phyloP scores from a whole-genome alignment of 352 stramenopile genomes.

The Phytophthora pisi region DNA sequence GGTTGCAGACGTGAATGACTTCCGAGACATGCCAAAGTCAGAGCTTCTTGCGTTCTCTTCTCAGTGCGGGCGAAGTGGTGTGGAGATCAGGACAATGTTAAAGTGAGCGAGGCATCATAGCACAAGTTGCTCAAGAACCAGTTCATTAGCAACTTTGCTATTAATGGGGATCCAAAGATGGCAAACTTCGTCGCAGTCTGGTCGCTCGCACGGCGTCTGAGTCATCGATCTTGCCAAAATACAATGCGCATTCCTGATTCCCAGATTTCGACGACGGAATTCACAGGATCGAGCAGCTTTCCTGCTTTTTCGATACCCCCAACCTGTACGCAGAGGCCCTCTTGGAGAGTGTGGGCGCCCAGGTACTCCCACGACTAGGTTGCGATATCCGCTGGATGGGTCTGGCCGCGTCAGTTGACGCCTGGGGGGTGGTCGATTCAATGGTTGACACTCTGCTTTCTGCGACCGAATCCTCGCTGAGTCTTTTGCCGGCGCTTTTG shows the following conservation, averaged over 20 bases:
- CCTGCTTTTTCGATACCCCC: background rate
- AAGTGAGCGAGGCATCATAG: too few species aligned
- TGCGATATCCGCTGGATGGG: background rate
- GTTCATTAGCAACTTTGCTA: too few species aligned
- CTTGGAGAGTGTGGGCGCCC: background rate
- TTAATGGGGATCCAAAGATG: too few species aligned
- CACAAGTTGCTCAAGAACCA: too few species aligned
- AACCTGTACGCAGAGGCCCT: constrained; percentile 1
- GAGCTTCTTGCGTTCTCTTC: too few species aligned
- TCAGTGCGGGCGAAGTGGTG: too few species aligned
- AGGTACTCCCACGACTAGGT: constrained; percentile 9
- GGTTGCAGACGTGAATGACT: constrained; percentile 7
- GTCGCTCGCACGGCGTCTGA: too few species aligned
- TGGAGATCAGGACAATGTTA: too few species aligned
- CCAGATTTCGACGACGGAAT: too few species aligned
- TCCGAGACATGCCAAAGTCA: constrained; percentile 3
- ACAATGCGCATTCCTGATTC: too few species aligned
- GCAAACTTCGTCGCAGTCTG: too few species aligned
- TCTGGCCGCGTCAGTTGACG: background rate
- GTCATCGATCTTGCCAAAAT: too few species aligned
- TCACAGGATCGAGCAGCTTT: constrained; percentile 21
- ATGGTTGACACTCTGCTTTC: background rate
- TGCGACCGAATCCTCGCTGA: background rate
- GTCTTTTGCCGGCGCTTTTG: constrained; percentile 31
- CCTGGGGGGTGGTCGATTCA: background rate